Percentiles rank a stretch among this genome's conserved stretches.
phyloP scores from a whole-genome alignment of 2,329 filamentous ascomycete genomes.

The Clarireedia paspali region DNA sequence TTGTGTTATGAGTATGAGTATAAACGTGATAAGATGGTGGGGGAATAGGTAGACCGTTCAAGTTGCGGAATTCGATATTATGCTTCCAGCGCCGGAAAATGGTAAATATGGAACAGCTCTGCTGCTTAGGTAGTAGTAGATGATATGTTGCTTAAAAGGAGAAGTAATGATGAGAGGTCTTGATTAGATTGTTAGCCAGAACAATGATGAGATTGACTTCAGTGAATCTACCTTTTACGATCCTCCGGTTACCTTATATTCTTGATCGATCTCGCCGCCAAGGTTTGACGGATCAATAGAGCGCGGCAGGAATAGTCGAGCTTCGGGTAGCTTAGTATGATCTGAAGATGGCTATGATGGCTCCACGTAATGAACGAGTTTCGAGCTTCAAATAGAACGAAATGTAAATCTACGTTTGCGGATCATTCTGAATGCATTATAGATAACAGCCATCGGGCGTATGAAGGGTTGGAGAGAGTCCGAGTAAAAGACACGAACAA shows the following conservation, averaged over 20 bases:
- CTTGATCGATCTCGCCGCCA: not conserved
- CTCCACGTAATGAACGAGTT: conserved; percentile 3
- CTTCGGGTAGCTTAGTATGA: not conserved
- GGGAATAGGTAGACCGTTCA: not conserved
- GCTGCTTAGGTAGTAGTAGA: not conserved
- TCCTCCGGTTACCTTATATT: not conserved
- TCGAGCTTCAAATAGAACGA: conserved; percentile 24
- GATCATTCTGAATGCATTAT: conserved; percentile 22
- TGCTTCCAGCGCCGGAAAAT: conserved; percentile 4
- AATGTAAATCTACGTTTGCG: conserved; percentile 27
- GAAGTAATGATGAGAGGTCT: not conserved
- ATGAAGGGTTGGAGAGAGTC: not conserved
- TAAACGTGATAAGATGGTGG: not conserved
- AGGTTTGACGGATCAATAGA: not conserved
- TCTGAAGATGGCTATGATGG: not conserved
- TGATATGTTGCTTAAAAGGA: not conserved
- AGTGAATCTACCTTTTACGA: not conserved
- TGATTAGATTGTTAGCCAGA: conserved; percentile 6
- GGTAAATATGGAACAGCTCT: not conserved
- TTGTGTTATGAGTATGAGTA: conserved; percentile 8
- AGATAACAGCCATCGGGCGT: conserved; percentile 17
- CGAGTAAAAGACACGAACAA: conserved; percentile 2
- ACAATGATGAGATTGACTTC: not conserved
- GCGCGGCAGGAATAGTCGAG: not conserved
- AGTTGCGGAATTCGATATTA: not conserved